Conservation (phyloP, 176 grass and related monocot species). For the Musa beccarii region DNA sequence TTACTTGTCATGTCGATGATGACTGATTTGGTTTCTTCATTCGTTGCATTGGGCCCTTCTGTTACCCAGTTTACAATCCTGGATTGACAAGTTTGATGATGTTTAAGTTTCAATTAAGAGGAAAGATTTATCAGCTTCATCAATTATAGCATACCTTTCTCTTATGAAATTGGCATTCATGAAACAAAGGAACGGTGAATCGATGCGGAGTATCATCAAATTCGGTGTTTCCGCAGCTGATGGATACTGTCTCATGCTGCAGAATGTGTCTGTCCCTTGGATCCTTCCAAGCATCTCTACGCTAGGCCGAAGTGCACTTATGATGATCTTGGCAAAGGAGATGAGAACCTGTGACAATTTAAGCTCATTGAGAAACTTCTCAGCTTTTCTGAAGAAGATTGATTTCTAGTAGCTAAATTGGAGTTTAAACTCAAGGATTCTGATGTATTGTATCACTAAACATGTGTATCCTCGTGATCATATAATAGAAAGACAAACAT, state of each 20-base stretch:
- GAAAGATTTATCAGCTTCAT: neutral
- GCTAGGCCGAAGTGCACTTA: slow-evolving; percentile 55
- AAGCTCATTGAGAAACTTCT: too few relatives aligned
- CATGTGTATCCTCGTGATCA: too few relatives aligned
- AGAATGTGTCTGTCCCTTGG: slow-evolving; percentile 61
- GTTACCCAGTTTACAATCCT: slow-evolving; percentile 51
- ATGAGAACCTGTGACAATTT: slow-evolving; percentile 47
- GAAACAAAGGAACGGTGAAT: slow-evolving; percentile 82
- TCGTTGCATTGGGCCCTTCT: slow-evolving; percentile 32
- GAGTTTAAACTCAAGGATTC: too few relatives aligned
- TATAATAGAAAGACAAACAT: neutral
- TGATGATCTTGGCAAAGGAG: slow-evolving; percentile 71
- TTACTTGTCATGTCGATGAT: slow-evolving; percentile 89
- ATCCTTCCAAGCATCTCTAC: slow-evolving; percentile 77
- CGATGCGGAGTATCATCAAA: slow-evolving; percentile 46
- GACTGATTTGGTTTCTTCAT: slow-evolving; percentile 46
- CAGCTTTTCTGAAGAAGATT: too few relatives aligned
- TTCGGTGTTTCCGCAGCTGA: slow-evolving; percentile 32
- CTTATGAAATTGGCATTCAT: slow-evolving; percentile 75
- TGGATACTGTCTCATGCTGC: slow-evolving; percentile 78
- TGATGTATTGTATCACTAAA: too few relatives aligned
- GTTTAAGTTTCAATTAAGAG: neutral
- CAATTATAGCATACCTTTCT: slow-evolving; percentile 43
- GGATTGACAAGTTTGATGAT: neutral
- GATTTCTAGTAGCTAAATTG: too few relatives aligned